Base-by-base conservation (phyloP, 2,329 filamentous ascomycete species). In the Aspergillus luchuensis region DNA sequence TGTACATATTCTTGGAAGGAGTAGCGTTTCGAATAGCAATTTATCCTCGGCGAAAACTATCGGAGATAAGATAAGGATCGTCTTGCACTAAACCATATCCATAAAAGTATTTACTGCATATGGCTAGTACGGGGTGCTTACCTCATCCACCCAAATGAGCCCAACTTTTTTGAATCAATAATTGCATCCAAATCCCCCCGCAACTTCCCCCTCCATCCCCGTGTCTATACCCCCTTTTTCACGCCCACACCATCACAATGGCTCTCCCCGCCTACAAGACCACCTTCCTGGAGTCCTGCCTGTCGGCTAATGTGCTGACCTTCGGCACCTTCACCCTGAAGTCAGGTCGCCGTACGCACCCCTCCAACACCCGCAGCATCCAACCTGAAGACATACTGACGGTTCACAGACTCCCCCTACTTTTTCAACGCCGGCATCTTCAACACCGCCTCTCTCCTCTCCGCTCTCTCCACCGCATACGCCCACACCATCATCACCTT, bases 381-480 rank as follows among this genome's bases (percentile, higher is more conserved):
- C 7, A 39, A 19, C 23, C n/a, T 10, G 28, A 30, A 30, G 28
- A 53, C 17, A 21, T 8, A 56, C 25, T 13, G 25, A 25, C 4
- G 47, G n/a, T 21, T 6, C 5, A 21, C 4, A 56, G 74, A 78
- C 70, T 97, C 92, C 11, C 95, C 95, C 45, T 98, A 98, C 85
- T 98, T 98, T 84, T 96, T 98, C 87, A 97, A 97, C 78, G 92
- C 93, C 50, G 92, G 93, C 62, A 87, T 91, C 71, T 96, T 98
- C 79, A 92, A 95, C 83, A 89, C 88, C 56, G 90, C 89, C 21
- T 84, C 88, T 63, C 86, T 97, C 30, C 87, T 96, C 65, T 85
- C 85, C 64, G 87, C 92, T 59, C 91, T 97, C 68, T 86, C 90
- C 56, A 85, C 87, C 43, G 92, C 94, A 61, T 98, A 94, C 78